Conservation (phyloP, 306 rosid species). For the Cercis canadensis region DNA sequence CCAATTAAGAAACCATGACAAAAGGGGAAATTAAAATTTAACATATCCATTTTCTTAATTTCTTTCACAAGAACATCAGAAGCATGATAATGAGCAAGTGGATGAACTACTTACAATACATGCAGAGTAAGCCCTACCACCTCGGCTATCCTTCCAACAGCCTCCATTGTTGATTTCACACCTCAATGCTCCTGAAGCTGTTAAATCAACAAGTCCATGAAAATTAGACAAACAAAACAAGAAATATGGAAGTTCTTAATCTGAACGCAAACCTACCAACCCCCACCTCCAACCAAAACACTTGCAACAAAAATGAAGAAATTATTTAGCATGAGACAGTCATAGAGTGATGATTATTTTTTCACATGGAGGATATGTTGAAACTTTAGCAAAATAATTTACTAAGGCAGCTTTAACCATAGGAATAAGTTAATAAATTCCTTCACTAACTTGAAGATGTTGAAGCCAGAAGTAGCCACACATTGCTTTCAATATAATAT, state of each 20-base stretch:
- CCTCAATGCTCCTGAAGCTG: conserved; percentile 84
- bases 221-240: not conserved
- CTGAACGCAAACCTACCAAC: not conserved
- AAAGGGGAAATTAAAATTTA: not conserved
- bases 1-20: conserved; percentile 26
- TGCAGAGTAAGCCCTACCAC: conserved; percentile 74
- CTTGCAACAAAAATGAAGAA: too few relatives aligned
- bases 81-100: conserved; percentile 4
- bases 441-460: too few relatives aligned
- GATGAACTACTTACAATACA: conserved; percentile 67
- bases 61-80: not conserved
- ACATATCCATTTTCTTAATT: not conserved
- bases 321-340: too few relatives aligned
- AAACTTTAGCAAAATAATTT: too few relatives aligned
- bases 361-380: too few relatives aligned
- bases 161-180: conserved; percentile 93
- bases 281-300: not conserved
- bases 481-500: not conserved
- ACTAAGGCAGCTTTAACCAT: too few relatives aligned
- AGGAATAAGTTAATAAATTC: too few relatives aligned
- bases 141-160: conserved; percentile 74
- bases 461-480: too few relatives aligned
- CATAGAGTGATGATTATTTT: too few relatives aligned
- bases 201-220: conserved; percentile 32
- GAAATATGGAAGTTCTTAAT: conserved; percentile 10